Percentiles rank a stretch among this genome's conserved stretches.
Evolutionary conservation across 345 rosid species (phyloP).

Genomic region (Hibiscus tridactylites): DNA sequence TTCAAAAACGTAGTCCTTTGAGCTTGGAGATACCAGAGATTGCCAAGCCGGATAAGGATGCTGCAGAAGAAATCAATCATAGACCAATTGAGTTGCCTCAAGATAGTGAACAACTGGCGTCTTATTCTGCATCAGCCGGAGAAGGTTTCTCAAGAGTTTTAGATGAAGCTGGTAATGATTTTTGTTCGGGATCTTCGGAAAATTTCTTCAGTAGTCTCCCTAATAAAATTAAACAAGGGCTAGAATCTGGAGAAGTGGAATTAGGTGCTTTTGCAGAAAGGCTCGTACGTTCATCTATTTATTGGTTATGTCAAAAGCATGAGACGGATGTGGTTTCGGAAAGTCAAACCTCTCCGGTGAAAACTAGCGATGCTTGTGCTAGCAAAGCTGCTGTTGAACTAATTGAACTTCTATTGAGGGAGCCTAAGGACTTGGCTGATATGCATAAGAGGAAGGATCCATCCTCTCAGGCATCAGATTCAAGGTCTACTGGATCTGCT

Average conservation of each 20-base stretch:
- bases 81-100: slow-evolving; percentile 27
- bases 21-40: slow-evolving; percentile 21
- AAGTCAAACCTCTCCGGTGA: slow-evolving; percentile 27
- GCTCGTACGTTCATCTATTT: slow-evolving; percentile 57
- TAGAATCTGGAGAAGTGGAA: slow-evolving; percentile 68
- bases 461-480: slow-evolving; percentile 26
- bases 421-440: slow-evolving; percentile 62
- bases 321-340: slow-evolving; percentile 30
- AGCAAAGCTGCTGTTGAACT: slow-evolving; percentile 38
- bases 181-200: slow-evolving; percentile 41
- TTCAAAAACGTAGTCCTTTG: slow-evolving; percentile 32
- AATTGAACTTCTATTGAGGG: slow-evolving; percentile 47
- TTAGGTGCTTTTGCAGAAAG: slow-evolving; percentile 70
- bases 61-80: slow-evolving; percentile 30
- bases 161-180: slow-evolving; percentile 38
- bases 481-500: slow-evolving; percentile 19
- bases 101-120: slow-evolving; percentile 39
- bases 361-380: slow-evolving; percentile 22
- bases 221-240: slow-evolving; percentile 57
- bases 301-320: slow-evolving; percentile 48
- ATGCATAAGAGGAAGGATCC: slow-evolving; percentile 31
- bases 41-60: slow-evolving; percentile 21
- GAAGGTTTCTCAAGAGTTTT: slow-evolving; percentile 52
- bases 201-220: slow-evolving; percentile 51
- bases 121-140: slow-evolving; percentile 50